Evolutionary conservation across 805 yeast genomes (phyloP), one percentile per base, ranked within the genome.

Genomic region (Zygosaccharomyces siamensis): DNA sequence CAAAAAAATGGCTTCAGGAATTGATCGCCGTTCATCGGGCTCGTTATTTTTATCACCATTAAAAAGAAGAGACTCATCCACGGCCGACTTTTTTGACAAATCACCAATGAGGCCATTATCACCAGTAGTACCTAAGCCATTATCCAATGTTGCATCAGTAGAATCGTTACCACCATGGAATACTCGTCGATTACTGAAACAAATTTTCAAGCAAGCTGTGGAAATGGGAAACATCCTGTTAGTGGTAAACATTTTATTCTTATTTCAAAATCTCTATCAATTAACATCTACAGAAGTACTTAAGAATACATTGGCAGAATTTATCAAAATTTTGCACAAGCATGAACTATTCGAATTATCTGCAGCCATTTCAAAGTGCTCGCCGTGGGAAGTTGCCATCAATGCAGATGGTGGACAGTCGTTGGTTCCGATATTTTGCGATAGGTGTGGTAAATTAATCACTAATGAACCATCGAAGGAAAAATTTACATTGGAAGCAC

Each of bases 381-480:
- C 68, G 42, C 60, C 64, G 2, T 64, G 66, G 64, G 68, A 64
- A 27, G 63, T 63, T 44, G 59, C 64, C 18, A 40, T 60, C 39
- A 61, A 58, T 18, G 45, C 58, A 5, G 63, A 57, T 30, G 55
- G 61, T 24, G 61, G 60, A 4, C 61, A 61, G 43, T 59, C 78
- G 0, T 65, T 75, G 0, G 64, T 81, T 2, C 72, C 81, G 48
- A 72, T 82, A 20, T 83, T 77, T 55, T 86, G 93, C 62, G 76
- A 77, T 26, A 69, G 71, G 58, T 86, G 95, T 62, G 72, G 76
- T 14, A 72, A 75, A 43, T 67, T 83, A n/a, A 68, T 86, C 7
- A 62, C 78, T 7, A 84, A 85, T 63, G 89, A 83, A 53, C 56
- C 59, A 5, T 71, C 81, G 3, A 81, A 79, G 57, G 70, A 67